Percentiles rank a stretch among this genome's conserved stretches.
phyloP scores from a whole-genome alignment of 1,139 yeast genomes.

The Hanseniaspora uvarum region DNA sequence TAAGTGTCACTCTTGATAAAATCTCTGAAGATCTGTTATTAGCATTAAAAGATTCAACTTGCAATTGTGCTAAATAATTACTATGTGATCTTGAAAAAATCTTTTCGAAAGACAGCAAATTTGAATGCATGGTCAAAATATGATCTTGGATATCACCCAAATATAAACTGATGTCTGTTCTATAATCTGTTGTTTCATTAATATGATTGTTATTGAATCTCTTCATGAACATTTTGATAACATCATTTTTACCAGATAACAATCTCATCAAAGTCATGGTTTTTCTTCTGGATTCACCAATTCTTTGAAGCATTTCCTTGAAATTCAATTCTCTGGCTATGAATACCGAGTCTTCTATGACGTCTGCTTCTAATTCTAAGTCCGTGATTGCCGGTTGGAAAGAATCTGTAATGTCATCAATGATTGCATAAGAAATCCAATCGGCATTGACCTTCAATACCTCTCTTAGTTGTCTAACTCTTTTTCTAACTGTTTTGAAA shows the following conservation, averaged over 20 bases:
- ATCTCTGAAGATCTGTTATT: conserved; percentile 77
- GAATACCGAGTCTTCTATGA: conserved; percentile 76
- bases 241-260: conserved; percentile 91
- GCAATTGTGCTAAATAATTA: conserved; percentile 85
- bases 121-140: conserved; percentile 90
- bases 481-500: conserved; percentile 78
- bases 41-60: conserved; percentile 79
- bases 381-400: conserved; percentile 84
- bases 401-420: conserved; percentile 89
- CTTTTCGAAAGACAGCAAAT: conserved; percentile 79
- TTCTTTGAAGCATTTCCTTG: conserved; percentile 61
- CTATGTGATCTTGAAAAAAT: conserved; percentile 86
- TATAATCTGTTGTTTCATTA: conserved; percentile 44
- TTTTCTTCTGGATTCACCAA: conserved; percentile 80
- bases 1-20: conserved; percentile 75
- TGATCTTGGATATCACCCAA: conserved; percentile 97
- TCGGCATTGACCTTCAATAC: conserved; percentile 81
- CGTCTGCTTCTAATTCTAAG: conserved; percentile 83
- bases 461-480: conserved; percentile 82
- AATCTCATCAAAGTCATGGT: conserved; percentile 89
- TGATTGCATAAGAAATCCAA: conserved; percentile 87
- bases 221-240: conserved; percentile 92
- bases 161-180: conserved; percentile 77
- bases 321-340: conserved; percentile 55
- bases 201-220: conserved; percentile 37